A percentile compares a stretch with the other conserved stretches of the same genome.
These are phyloP conservation scores for Fomitopsis palustris DNA, from an alignment of 1,284 basidiomycete genomes.

Conservation along the genomic window DNA sequence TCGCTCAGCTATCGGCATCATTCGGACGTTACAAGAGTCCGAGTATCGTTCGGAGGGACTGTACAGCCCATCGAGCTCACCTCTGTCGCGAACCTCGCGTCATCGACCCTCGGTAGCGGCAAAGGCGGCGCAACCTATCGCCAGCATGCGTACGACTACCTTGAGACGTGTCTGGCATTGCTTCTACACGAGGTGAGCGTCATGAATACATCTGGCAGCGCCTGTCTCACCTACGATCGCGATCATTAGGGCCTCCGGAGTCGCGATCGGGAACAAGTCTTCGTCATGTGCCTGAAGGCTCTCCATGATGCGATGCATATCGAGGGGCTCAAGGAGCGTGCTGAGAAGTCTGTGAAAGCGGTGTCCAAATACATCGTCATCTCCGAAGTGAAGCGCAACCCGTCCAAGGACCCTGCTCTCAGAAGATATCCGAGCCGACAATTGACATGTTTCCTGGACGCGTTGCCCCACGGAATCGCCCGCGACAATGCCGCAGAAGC, in stretches of 20 bases:
- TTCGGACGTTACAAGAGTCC: slow-evolving; percentile 65
- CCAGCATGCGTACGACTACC: slow-evolving; percentile 72
- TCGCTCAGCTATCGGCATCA: slow-evolving; percentile 69
- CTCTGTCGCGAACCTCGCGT: slow-evolving; percentile 72
- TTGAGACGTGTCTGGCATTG: slow-evolving; percentile 73
- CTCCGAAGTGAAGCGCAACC: slow-evolving; percentile 56
- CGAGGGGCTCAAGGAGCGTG: slow-evolving; percentile 66
- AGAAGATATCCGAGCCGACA: slow-evolving; percentile 55
- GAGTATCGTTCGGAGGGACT: slow-evolving; percentile 74
- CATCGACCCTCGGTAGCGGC: slow-evolving; percentile 49
- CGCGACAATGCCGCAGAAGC: slow-evolving; percentile 61
- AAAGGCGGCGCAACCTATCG: slow-evolving; percentile 64
- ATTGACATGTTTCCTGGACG: slow-evolving; percentile 73
- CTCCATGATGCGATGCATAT: slow-evolving; percentile 78
- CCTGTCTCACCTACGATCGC: neutral
- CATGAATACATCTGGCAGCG: neutral
- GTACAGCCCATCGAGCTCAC: slow-evolving; percentile 70
- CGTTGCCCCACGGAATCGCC: slow-evolving; percentile 68
- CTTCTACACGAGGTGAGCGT: slow-evolving; percentile 75
- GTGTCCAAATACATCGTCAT: slow-evolving; percentile 70
- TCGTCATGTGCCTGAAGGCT: slow-evolving; percentile 70
- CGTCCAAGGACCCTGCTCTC: slow-evolving; percentile 47
- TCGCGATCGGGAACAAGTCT: slow-evolving; percentile 75
- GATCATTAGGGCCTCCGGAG: slow-evolving; percentile 58
- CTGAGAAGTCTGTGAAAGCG: slow-evolving; percentile 64